Conservation (phyloP, 345 rosid species). For the Hibiscus mutabilis region DNA sequence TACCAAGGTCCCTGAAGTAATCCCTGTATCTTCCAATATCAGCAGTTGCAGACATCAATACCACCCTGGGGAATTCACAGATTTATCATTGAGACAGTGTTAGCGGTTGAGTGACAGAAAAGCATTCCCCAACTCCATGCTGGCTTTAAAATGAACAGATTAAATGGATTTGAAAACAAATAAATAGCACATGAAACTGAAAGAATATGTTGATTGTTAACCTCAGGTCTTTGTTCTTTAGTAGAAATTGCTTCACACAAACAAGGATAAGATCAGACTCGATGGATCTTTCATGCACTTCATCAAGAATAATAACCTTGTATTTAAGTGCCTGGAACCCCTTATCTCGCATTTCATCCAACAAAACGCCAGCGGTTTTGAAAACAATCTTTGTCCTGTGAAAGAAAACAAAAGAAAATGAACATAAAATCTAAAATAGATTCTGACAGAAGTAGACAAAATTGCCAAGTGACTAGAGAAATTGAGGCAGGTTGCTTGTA, state of each 20-base stretch:
- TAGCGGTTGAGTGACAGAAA: background rate
- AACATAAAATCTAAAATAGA: background rate
- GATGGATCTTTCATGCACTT: constrained; percentile 96
- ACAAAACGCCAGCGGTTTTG: constrained; percentile 92
- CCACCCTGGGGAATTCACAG: constrained; percentile 51
- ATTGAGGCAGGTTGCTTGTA: background rate
- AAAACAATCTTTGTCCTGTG: constrained; percentile 76
- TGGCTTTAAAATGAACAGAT: background rate
- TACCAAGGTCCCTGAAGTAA: constrained; percentile 79
- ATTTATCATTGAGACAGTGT: background rate
- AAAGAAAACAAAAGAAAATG: constrained; percentile 12
- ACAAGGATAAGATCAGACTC: constrained; percentile 94
- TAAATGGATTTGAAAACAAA: background rate
- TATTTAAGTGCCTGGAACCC: constrained; percentile 75
- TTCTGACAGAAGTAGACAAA: background rate
- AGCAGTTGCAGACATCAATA: constrained; percentile 97
- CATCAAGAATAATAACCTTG: constrained; percentile 92
- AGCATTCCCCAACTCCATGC: background rate
- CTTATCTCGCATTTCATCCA: constrained; percentile 88
- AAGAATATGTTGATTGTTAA: constrained; percentile 31
- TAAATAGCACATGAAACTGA: background rate
- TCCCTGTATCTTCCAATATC: constrained; percentile 75
- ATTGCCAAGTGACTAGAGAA: background rate
- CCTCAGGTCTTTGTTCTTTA: constrained; percentile 73
- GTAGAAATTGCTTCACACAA: constrained; percentile 80